phyloP scores from a whole-genome alignment of 192 early-diverging fungal genomes.

The Spizellomyces sp. region DNA sequence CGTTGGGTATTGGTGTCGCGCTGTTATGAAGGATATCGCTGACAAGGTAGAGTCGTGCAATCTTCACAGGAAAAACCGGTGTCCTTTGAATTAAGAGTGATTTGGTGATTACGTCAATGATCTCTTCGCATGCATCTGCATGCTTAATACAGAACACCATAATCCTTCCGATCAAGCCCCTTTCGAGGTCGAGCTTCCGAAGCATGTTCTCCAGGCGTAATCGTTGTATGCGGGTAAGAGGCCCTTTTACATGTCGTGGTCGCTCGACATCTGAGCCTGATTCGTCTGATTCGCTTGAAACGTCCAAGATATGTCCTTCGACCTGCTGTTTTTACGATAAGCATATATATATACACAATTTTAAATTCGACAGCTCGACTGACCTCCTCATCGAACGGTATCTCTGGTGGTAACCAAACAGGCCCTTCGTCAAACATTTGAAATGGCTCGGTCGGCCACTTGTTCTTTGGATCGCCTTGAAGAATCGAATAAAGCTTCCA shows the following conservation, averaged over 20 bases:
- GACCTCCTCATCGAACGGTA: constrained; percentile 70
- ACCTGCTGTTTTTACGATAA: constrained; percentile 4
- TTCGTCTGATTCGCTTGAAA: constrained; percentile 29
- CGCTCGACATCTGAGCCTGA: constrained; percentile 49
- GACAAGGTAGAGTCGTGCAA: constrained; percentile 80
- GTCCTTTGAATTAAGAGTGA: constrained; percentile 62
- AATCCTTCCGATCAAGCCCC: constrained; percentile 66
- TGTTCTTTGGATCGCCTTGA: constrained; percentile 74
- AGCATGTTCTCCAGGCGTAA: constrained; percentile 34
- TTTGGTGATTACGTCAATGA: constrained; percentile 67
- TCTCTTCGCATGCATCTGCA: constrained; percentile 76
- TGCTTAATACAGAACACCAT: constrained; percentile 87
- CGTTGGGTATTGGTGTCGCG: constrained; percentile 75
- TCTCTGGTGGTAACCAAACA: constrained; percentile 82
- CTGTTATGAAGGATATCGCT: constrained; percentile 92
- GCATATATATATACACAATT: background rate
- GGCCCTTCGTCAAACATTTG: constrained; percentile 83
- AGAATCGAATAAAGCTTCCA: constrained; percentile 90
- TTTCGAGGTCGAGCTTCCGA: constrained; percentile 34
- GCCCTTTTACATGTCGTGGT: constrained; percentile 12
- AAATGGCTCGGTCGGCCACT: constrained; percentile 81
- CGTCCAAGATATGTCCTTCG: constrained; percentile 20
- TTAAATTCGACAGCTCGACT: background rate
- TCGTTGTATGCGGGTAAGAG: constrained; percentile 21
- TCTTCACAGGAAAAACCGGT: constrained; percentile 59